Conservation (phyloP, 1,284 basidiomycete species). For the Kwoniella shivajii region DNA sequence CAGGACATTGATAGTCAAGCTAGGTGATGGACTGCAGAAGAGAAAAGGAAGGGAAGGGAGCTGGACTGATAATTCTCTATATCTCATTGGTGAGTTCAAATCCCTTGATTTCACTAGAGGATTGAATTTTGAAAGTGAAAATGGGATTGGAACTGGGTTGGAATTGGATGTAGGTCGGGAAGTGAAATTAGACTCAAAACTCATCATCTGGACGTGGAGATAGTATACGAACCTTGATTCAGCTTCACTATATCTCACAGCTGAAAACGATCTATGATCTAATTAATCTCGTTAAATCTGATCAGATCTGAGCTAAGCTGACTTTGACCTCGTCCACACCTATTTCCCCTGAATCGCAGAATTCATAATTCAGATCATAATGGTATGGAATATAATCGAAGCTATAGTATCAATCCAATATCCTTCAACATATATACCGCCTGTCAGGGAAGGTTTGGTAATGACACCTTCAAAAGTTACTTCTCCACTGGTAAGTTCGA, state of each 20-base stretch:
- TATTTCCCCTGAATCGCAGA: constrained; percentile 31
- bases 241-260: no score
- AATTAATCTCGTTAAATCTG: no score
- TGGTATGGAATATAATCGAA: constrained; percentile 39
- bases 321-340: no score
- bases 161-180: no score
- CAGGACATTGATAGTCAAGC: constrained; percentile 22
- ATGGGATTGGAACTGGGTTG: no score
- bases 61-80: constrained; percentile 18
- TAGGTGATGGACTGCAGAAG: constrained; percentile 25
- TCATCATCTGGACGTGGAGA: no score
- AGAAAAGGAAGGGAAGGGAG: constrained; percentile 19
- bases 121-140: no score
- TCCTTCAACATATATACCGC: constrained; percentile 23
- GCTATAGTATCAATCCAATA: constrained; percentile 34
- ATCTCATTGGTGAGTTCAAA: constrained; percentile 18
- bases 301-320: no score
- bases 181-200: no score
- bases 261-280: no score
- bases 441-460: constrained; percentile 19
- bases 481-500: constrained; percentile 46
- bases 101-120: not conserved
- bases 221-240: no score
- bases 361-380: constrained; percentile 23
- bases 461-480: constrained; percentile 32